Evolutionary conservation across 2,329 filamentous ascomycete genomes (phyloP), one percentile per base, ranked within the genome.

Genomic region (Trichoderma sp.): DNA sequence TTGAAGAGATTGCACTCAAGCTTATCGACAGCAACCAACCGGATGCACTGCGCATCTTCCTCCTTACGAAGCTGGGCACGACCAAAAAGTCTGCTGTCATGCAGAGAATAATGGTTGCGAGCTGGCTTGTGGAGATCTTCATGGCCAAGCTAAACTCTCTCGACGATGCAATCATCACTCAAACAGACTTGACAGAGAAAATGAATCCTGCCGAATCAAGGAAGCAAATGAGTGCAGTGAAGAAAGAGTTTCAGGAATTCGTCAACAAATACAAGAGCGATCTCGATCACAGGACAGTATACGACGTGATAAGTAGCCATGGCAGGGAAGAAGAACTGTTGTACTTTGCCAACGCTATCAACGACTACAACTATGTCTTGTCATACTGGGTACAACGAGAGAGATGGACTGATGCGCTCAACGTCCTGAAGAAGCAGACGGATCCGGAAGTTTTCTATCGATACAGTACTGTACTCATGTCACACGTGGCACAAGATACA

Each of bases 301-400:
- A 99, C 81, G 95, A 97, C 76, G 91, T 98, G 69, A 95, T 98
- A 76, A 95, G 93, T 79, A 97, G 94, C 74, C 96, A 99, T 77
- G 96, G 95, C 18, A 87, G 96, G 68, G 96, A 99, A 80, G 91
- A 95, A 73, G 96, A 99, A 78, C 84, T 99, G 3, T 84, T 99
- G 0, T 96, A 90, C 81, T 99, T 94, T 80, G 96, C 96, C 24
- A 96, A 91, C 69, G 89, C 91, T 7, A 86, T 96, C 58, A 91
- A 95, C 74, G 96, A 99, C 79, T 94, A 96, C 81, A 93, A 96
- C 77, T 99, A 97, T 76, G 94, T 98, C 26, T 83, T 99, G 16
- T 92, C 93, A 11, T 99, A 99, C 80, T 99, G 96, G 96, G 91
- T 98, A 21, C 96, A 98, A 79, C 87, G 95, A 70, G 96, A 98